Conservation (phyloP, 2,329 filamentous ascomycete genomes). For the Trichoderma sp. region DNA sequence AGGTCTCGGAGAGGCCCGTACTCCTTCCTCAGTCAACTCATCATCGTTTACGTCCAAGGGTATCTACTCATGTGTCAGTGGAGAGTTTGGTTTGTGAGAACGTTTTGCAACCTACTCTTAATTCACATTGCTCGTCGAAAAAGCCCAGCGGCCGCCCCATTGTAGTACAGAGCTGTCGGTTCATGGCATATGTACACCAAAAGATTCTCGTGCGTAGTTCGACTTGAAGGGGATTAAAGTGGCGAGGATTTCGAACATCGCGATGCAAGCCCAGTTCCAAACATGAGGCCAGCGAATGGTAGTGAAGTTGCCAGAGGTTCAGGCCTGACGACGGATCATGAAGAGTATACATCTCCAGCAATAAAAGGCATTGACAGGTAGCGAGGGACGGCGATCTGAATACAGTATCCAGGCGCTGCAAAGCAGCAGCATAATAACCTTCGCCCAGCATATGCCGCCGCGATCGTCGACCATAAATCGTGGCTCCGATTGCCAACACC, state of each 20-base stretch:
- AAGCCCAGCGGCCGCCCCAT: slow-evolving; percentile 61
- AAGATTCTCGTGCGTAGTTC: slow-evolving; percentile 61
- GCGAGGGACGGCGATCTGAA: slow-evolving; percentile 53
- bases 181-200: slow-evolving; percentile 57
- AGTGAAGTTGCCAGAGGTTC: slow-evolving; percentile 60
- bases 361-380: slow-evolving; percentile 53
- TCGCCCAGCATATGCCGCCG: slow-evolving; percentile 20
- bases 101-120: slow-evolving; percentile 37
- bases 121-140: slow-evolving; percentile 58
- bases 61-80: slow-evolving; percentile 39
- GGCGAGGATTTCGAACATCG: slow-evolving; percentile 48
- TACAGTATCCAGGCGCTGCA: slow-evolving; percentile 51
- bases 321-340: slow-evolving; percentile 53
- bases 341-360: slow-evolving; percentile 54
- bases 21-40: slow-evolving; percentile 16
- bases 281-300: slow-evolving; percentile 56
- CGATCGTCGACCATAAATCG: slow-evolving; percentile 43
- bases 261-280: slow-evolving; percentile 58
- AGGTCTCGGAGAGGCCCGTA: neutral
- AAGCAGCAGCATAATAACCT: slow-evolving; percentile 45
- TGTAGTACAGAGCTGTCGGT: slow-evolving; percentile 57
- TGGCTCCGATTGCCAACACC: slow-evolving; percentile 56
- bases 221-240: slow-evolving; percentile 52
- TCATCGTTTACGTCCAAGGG: slow-evolving; percentile 27
- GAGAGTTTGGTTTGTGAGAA: neutral